These are phyloP conservation scores for Rhizomucor pusillus DNA, from an alignment of 371 early-diverging fungal species.

Conservation along the genomic window DNA sequence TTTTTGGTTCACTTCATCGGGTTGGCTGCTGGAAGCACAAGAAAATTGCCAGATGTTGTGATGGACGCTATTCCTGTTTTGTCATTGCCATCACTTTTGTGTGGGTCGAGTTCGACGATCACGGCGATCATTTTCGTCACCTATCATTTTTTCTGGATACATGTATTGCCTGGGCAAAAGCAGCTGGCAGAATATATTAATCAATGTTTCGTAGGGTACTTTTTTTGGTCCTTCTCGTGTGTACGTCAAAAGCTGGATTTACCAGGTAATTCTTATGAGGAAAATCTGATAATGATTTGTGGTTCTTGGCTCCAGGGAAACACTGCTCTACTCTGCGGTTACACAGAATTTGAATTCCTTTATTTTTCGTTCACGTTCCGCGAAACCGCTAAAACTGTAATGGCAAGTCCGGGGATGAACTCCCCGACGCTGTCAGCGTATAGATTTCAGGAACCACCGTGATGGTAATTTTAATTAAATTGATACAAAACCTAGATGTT, in stretches of 20 bases:
- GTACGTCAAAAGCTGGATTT: too few relatives aligned
- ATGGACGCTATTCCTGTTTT: neutral
- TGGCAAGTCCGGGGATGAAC: neutral
- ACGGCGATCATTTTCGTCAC: neutral
- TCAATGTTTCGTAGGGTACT: too few relatives aligned
- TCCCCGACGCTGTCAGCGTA: conserved; percentile 11
- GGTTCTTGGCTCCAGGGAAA: too few relatives aligned
- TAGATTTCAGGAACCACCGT: too few relatives aligned
- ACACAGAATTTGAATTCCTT: neutral
- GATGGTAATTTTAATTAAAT: conserved; percentile 5
- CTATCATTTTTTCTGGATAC: neutral
- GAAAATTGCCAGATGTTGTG: neutral
- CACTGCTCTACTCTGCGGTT: too few relatives aligned
- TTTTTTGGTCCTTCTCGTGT: too few relatives aligned
- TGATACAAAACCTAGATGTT: too few relatives aligned
- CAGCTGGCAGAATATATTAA: too few relatives aligned
- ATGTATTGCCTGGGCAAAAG: too few relatives aligned
- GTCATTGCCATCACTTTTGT: neutral
- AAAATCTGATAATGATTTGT: too few relatives aligned
- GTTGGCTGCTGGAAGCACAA: neutral
- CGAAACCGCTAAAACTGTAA: neutral
- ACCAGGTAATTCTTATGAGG: too few relatives aligned
- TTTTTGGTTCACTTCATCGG: neutral
- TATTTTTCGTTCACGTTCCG: neutral
- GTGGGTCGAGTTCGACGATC: neutral